phyloP scores from a whole-genome alignment of 192 early-diverging fungal species.

The Spizellomyces sp. region DNA sequence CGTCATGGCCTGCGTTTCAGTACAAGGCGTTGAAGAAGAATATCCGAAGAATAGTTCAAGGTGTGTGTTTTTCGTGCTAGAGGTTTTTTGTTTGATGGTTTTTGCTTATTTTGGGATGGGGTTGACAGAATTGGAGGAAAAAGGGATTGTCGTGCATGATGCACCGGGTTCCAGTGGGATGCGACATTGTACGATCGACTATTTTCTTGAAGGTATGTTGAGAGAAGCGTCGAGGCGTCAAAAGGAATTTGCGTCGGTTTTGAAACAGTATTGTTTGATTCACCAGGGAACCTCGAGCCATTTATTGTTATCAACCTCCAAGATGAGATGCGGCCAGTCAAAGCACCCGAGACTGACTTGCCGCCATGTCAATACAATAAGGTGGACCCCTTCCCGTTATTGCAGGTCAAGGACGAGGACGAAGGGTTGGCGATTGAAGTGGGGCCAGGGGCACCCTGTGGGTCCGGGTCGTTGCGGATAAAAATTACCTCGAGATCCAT shows the following conservation, averaged over 20 bases:
- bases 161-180: background rate
- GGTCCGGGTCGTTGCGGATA: conserved; percentile 1
- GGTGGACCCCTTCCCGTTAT: background rate
- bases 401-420: conserved; percentile 8
- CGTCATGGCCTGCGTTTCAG: conserved; percentile 28
- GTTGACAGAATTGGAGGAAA: conserved; percentile 28
- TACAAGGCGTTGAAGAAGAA: conserved; percentile 35
- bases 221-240: background rate
- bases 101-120: background rate
- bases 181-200: conserved; percentile 21
- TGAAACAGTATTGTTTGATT: background rate
- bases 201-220: conserved; percentile 28
- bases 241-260: background rate
- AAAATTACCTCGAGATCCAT: background rate
- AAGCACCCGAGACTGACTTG: background rate
- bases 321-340: conserved; percentile 7
- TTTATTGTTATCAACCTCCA: conserved; percentile 20
- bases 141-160: conserved; percentile 16
- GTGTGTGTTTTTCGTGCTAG: background rate
- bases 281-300: conserved; percentile 28
- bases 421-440: conserved; percentile 8
- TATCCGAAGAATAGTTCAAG: conserved; percentile 31
- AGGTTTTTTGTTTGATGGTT: background rate
- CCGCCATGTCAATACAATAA: background rate
- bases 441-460: background rate